These are phyloP conservation scores for Skeletonema menzelii DNA, from an alignment of 108 stramenopile species.

Conservation along the genomic window DNA sequence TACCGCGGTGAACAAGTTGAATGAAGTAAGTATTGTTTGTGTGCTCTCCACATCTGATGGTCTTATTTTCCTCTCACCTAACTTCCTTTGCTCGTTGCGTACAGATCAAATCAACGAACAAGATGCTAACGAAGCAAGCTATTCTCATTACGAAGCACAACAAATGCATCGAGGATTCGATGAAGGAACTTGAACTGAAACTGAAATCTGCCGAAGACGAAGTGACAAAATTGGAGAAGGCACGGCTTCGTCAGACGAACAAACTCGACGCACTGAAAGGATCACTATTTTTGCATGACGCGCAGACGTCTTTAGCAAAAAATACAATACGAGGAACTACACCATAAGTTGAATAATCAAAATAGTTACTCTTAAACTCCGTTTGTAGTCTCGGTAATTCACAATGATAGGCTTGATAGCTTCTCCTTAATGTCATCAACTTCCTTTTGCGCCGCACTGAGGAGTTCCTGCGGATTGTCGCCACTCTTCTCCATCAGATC, in stretches of 20 bases:
- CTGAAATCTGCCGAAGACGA: not conserved
- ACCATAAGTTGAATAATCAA: not conserved
- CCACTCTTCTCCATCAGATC: constrained; percentile 50
- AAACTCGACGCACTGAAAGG: not conserved
- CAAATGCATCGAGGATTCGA: not conserved
- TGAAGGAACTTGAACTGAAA: not conserved
- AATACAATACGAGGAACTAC: not conserved
- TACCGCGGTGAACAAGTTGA: not conserved
- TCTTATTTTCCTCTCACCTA: not conserved
- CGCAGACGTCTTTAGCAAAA: not conserved
- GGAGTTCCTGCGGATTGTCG: constrained; percentile 45
- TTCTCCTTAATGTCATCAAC: constrained; percentile 42
- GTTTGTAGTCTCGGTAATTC: not conserved
- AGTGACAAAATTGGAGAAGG: not conserved
- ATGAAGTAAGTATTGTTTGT: not conserved
- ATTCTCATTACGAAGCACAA: not conserved
- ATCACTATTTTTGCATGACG: not conserved
- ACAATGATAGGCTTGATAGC: constrained; percentile 39
- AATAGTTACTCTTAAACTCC: not conserved
- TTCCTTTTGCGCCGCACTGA: constrained; percentile 38
- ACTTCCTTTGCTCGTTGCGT: not conserved
- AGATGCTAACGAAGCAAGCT: not conserved
- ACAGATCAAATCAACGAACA: constrained; percentile 1
- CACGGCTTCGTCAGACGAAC: not conserved
- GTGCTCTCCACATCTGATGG: not conserved